Evolutionary conservation across 768 basidiomycete species (phyloP), one percentile per base, ranked within the genome.

Genomic region (Amanita inopinata): DNA sequence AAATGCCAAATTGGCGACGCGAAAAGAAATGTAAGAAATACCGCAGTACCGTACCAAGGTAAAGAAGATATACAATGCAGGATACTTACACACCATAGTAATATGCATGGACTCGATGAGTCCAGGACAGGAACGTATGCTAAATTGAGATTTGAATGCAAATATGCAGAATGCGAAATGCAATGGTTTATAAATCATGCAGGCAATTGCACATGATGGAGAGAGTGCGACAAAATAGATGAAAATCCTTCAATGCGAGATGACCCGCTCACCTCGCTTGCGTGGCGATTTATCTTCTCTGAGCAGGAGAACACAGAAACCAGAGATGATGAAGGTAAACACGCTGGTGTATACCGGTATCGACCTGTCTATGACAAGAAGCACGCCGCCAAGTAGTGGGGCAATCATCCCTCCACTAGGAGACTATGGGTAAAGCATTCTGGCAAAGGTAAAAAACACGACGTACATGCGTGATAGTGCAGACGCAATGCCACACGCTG

Each of bases 391-490:
- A 4, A 85, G 59, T 25, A 91, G 67, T 0, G 89, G 89, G 0
- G 87, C 89, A 22, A 87, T 80, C 80, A 92, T 90, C 4, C 89
- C 89, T 5, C 88, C 85, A 58, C 88, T 91, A 62, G 4, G 50
- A 8, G 52, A 38, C 31, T 37, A 24, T 19, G 27, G 15, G 24
- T 51, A 10, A 44, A 36, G 20, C 40, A 18, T 3, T 15, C n/a
- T 18, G n/a, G 19, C 8, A 17, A 24, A 27, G 11, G 25, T 30
- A 25, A 33, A 40, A 18, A 33, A 27, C 17, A 40, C 18, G 15
- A 67, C 81, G 39, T 54, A 89, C 81, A 92, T 78, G 58, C 91
- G 70, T 1, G 84, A 90, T 1, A 93, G 60, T 7, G 88, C 89
- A 2, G 86, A 88, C 0, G 90, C 89, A 40, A 86, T 82, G 0